Base-by-base conservation (phyloP, 106 monocot species). In the Amphibolis antarctica region DNA sequence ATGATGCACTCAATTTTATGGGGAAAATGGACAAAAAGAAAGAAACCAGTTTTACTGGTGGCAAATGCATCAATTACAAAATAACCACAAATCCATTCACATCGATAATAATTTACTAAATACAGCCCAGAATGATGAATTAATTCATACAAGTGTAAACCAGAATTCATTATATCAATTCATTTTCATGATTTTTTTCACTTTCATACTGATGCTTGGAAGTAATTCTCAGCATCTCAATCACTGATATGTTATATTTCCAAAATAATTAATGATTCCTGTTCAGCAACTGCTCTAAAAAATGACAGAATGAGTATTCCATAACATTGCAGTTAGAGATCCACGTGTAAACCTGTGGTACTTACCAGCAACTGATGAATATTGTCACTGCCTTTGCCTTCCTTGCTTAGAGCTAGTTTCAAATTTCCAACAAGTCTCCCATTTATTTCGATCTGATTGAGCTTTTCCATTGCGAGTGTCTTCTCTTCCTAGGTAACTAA, bases 341-440 rank as follows among this genome's bases (percentile, higher is more conserved):
- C 60, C 60, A 42, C 18, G 19, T 60, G 60, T n/a, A 60, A 21
- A 42, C 18, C 22, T n/a, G 18, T 60, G n/a, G 47, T 46, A 17
- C 25, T 45, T 63, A 98, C 96, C 81, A 90, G 58, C 68, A 78
- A 78, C n/a, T 69, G 77, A 42, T 68, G 71, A 26, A 76, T 19
- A 66, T 63, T 29, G 12, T 19, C 62, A 51, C 77, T 82, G 54
- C 77, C 74, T 46, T 69, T 80, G 59, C 52, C 36, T 42, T 75
- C 70, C 73, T 77, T 86, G 49, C 42, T 74, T 64, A 17, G 63
- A 53, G 53, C 45, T 57, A 59, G 48, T 60, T 61, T 69, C 69
- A 49, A 74, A 67, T 61, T 80, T 59, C 64, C 44, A 44, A 71
- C 64, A 42, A 79, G 77, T 57, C 12, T 71, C 55, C 77, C 73